Evolutionary conservation across 192 early-diverging fungal species (phyloP).

Genomic region (Helicostylum pulchrum): DNA sequence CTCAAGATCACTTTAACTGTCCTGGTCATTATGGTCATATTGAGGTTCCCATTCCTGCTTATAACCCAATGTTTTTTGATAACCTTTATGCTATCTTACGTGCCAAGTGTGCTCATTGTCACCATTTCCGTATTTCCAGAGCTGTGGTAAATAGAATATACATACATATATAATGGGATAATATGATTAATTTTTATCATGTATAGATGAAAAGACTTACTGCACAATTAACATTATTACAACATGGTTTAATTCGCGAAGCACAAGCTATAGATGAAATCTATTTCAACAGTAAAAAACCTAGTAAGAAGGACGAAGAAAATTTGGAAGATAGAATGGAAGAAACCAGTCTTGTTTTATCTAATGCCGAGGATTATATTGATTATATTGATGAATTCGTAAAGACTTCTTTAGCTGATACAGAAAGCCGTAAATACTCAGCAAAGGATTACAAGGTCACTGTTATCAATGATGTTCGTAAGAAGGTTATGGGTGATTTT

Average conservation of each 20-base stretch:
- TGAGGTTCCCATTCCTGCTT: slow-evolving; percentile 80
- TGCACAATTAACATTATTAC: slow-evolving; percentile 81
- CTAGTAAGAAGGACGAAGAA: slow-evolving; percentile 29
- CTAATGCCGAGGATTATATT: slow-evolving; percentile 56
- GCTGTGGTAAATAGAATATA: slow-evolving; percentile 44
- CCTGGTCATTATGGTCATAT: slow-evolving; percentile 98
- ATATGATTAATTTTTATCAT: not conserved
- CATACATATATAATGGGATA: not conserved
- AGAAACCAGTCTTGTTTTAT: slow-evolving; percentile 46
- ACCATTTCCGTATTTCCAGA: slow-evolving; percentile 66
- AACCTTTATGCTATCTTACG: slow-evolving; percentile 86
- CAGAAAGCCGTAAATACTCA: slow-evolving; percentile 20
- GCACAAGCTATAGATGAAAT: slow-evolving; percentile 78
- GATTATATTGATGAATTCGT: slow-evolving; percentile 49
- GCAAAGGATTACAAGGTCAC: slow-evolving; percentile 49
- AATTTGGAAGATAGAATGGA: slow-evolving; percentile 46
- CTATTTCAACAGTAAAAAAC: slow-evolving; percentile 39
- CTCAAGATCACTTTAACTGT: slow-evolving; percentile 74
- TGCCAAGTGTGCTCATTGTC: slow-evolving; percentile 88
- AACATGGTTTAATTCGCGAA: slow-evolving; percentile 83
- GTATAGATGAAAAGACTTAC: slow-evolving; percentile 55
- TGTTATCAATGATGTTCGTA: slow-evolving; percentile 51
- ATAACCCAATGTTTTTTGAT: slow-evolving; percentile 94
- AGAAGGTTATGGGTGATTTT: slow-evolving; percentile 48
- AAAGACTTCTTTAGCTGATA: slow-evolving; percentile 34